Evolutionary conservation across 2,329 filamentous ascomycete genomes (phyloP).

Genomic region (Acrodontium crateriforme): DNA sequence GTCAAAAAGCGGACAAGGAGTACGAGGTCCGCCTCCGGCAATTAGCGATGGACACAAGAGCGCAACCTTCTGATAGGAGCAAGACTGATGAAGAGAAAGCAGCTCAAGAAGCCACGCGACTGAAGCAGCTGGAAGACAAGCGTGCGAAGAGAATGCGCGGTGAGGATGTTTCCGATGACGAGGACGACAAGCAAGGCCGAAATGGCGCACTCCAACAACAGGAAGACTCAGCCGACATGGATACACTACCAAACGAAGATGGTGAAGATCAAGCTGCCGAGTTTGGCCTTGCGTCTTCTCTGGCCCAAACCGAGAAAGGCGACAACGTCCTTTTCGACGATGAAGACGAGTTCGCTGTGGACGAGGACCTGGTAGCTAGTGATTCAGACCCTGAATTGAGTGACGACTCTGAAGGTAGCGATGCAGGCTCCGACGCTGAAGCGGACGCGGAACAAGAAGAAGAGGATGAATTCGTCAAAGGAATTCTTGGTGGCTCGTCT

Average conservation of each 20-base stretch:
- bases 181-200: too few relatives aligned
- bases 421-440: slow-evolving; percentile 10
- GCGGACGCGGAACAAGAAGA: slow-evolving; percentile 23
- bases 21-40: slow-evolving; percentile 77
- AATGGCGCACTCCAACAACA: too few relatives aligned
- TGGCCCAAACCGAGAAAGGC: slow-evolving; percentile 8
- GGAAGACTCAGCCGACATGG: too few relatives aligned
- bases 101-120: slow-evolving; percentile 58
- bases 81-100: slow-evolving; percentile 83
- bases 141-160: slow-evolving; percentile 78
- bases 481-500: slow-evolving; percentile 26
- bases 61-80: slow-evolving; percentile 71
- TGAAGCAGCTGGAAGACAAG: slow-evolving; percentile 73
- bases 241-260: slow-evolving; percentile 22
- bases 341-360: slow-evolving; percentile 85
- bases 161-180: slow-evolving; percentile 55
- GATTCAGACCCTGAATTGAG: slow-evolving; percentile 43
- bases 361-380: slow-evolving; percentile 75
- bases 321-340: slow-evolving; percentile 61
- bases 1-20: slow-evolving; percentile 61
- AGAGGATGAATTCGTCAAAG: slow-evolving; percentile 34
- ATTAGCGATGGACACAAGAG: slow-evolving; percentile 70
- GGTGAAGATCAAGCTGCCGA: slow-evolving; percentile 43
- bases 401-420: slow-evolving; percentile 7
- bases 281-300: slow-evolving; percentile 47